phyloP scores from a whole-genome alignment of 768 basidiomycete species.

The Lepiota venenata region DNA sequence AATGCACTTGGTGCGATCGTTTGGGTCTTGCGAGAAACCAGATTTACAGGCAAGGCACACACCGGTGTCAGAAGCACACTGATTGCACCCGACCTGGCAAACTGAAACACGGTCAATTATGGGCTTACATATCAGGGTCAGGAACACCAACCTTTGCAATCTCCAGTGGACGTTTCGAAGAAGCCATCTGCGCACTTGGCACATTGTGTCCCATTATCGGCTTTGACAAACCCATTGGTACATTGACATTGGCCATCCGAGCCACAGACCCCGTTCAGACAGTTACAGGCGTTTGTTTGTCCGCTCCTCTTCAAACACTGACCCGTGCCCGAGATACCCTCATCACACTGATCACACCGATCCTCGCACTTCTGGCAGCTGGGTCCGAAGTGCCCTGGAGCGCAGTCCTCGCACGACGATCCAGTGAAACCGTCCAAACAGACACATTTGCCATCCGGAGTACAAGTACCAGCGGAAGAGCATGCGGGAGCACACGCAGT shows the following conservation, averaged over 20 bases:
- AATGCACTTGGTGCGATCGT: slow-evolving; percentile 63
- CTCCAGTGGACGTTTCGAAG: slow-evolving; percentile 66
- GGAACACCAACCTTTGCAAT: slow-evolving; percentile 63
- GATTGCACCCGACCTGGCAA: slow-evolving; percentile 72
- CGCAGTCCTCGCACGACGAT: slow-evolving; percentile 72
- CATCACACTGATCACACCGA: slow-evolving; percentile 67
- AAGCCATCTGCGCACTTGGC: slow-evolving; percentile 72
- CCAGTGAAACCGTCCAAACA: slow-evolving; percentile 74
- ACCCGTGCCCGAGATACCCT: slow-evolving; percentile 73
- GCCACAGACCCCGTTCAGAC: slow-evolving; percentile 73
- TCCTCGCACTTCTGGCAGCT: slow-evolving; percentile 63
- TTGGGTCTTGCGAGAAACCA: slow-evolving; percentile 62
- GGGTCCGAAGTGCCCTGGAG: slow-evolving; percentile 64
- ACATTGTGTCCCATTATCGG: slow-evolving; percentile 70
- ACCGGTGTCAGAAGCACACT: slow-evolving; percentile 63
- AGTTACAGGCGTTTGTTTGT: slow-evolving; percentile 49
- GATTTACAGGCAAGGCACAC: slow-evolving; percentile 66
- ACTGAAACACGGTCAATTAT: slow-evolving; percentile 42
- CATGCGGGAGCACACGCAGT: slow-evolving; percentile 71
- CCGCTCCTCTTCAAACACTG: slow-evolving; percentile 51
- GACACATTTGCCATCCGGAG: slow-evolving; percentile 59
- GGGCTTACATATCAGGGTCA: slow-evolving; percentile 29
- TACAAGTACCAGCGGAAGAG: slow-evolving; percentile 58
- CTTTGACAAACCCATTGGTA: slow-evolving; percentile 70
- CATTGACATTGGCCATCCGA: slow-evolving; percentile 69